A percentile compares a stretch with the other conserved stretches of the same genome.
phyloP scores from a whole-genome alignment of 768 basidiomycete genomes.

The Hygrocybe coccinea region DNA sequence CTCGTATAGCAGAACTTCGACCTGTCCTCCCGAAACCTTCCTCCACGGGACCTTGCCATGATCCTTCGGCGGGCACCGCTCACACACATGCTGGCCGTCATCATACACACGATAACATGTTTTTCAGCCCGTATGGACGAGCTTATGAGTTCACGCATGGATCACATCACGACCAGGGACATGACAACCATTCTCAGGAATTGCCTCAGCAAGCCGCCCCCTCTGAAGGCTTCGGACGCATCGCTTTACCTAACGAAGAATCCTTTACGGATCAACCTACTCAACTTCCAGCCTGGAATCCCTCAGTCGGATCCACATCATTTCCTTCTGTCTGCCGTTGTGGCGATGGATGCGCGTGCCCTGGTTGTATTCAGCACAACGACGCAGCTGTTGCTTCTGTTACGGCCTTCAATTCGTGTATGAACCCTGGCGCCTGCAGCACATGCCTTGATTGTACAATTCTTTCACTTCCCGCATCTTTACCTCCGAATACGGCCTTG shows the following conservation, averaged over 20 bases:
- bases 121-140: constrained; percentile 64
- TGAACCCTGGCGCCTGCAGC: constrained; percentile 33
- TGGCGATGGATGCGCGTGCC: constrained; percentile 58
- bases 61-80: constrained; percentile 43
- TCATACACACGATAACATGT: constrained; percentile 46
- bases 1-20: constrained; percentile 59
- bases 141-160: constrained; percentile 51
- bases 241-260: constrained; percentile 20
- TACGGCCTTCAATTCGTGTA: constrained; percentile 32
- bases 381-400: constrained; percentile 31
- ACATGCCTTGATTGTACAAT: constrained; percentile 65
- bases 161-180: constrained; percentile 19
- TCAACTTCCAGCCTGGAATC: constrained; percentile 13
- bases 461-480: constrained; percentile 41
- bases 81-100: constrained; percentile 41
- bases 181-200: constrained; percentile 26
- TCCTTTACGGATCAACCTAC: constrained; percentile 23
- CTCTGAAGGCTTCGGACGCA: background rate
- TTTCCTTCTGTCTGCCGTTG: constrained; percentile 56
- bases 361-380: constrained; percentile 58
- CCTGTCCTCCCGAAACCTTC: constrained; percentile 65
- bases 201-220: constrained; percentile 5
- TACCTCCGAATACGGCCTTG: constrained; percentile 38
- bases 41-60: constrained; percentile 39
- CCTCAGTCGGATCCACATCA: constrained; percentile 13